Conservation (phyloP, 2,329 filamentous ascomycete species). For the Blumeria hordei region DNA sequence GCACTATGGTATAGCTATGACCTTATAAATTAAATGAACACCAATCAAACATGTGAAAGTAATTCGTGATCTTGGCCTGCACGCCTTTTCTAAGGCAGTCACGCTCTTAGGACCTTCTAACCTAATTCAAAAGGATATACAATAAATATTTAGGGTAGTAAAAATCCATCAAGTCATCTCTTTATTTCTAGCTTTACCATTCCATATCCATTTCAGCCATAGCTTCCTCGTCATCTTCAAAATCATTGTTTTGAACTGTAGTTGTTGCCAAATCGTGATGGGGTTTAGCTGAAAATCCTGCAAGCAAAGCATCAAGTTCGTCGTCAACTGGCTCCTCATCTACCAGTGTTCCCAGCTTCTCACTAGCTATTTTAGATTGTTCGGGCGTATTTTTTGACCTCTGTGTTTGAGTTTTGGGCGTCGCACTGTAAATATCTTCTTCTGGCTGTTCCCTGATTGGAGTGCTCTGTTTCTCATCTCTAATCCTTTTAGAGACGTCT, state of each 20-base stretch:
- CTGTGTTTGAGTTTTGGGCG: slow-evolving; percentile 17
- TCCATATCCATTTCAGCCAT: slow-evolving; percentile 36
- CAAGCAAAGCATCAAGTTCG: slow-evolving; percentile 12
- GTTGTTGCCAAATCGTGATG: slow-evolving; percentile 1
- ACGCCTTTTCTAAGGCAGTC: too few relatives aligned
- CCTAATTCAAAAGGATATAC: too few relatives aligned
- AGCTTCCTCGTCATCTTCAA: slow-evolving; percentile 27
- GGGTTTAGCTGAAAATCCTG: neutral
- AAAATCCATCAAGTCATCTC: too few relatives aligned
- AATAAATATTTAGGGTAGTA: too few relatives aligned
- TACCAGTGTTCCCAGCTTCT: slow-evolving; percentile 2
- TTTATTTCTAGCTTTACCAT: neutral
- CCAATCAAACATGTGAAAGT: too few relatives aligned
- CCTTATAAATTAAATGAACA: too few relatives aligned
- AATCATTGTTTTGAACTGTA: slow-evolving; percentile 14
- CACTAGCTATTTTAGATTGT: slow-evolving; percentile 5
- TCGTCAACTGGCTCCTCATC: slow-evolving; percentile 11
- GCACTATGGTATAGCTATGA: too few relatives aligned
- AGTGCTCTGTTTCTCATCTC: slow-evolving; percentile 12
- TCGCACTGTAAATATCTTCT: slow-evolving; percentile 26
- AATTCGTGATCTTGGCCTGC: too few relatives aligned
- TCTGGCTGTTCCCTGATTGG: slow-evolving; percentile 9
- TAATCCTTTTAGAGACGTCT: slow-evolving; percentile 16
- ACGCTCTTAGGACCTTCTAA: too few relatives aligned
- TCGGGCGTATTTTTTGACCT: neutral